Evolutionary conservation across 805 yeast genomes (phyloP).

Genomic region (Cyberlindnera galapagoensis): DNA sequence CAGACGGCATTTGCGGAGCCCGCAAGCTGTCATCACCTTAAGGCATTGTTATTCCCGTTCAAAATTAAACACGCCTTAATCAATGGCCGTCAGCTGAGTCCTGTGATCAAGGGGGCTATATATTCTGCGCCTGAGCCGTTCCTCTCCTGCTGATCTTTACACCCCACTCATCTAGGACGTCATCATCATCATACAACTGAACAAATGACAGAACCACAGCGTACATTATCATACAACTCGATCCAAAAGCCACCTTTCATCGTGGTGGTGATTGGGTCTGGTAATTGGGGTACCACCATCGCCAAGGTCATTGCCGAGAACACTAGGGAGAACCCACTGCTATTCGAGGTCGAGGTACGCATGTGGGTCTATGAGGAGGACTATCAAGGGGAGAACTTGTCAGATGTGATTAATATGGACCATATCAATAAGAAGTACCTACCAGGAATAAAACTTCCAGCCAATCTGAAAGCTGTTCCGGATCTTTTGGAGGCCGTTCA

Average conservation of each 20-base stretch:
- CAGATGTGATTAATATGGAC: slow-evolving; percentile 77
- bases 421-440: slow-evolving; percentile 92
- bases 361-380: slow-evolving; percentile 95
- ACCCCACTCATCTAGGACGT: too few relatives aligned
- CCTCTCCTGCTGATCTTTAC: too few relatives aligned
- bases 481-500: slow-evolving; percentile 63
- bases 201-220: too few relatives aligned
- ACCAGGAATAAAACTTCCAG: slow-evolving; percentile 77
- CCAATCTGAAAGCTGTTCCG: slow-evolving; percentile 77
- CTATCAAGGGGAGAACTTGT: slow-evolving; percentile 66
- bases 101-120: too few relatives aligned
- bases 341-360: slow-evolving; percentile 64
- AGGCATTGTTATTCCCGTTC: too few relatives aligned
- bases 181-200: too few relatives aligned
- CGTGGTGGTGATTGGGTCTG: slow-evolving; percentile 83
- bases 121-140: too few relatives aligned
- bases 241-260: slow-evolving; percentile 34
- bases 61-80: too few relatives aligned
- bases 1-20: too few relatives aligned
- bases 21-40: too few relatives aligned
- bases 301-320: slow-evolving; percentile 93
- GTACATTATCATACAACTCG: slow-evolving; percentile 13
- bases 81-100: too few relatives aligned
- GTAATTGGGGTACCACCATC: slow-evolving; percentile 96
- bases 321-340: slow-evolving; percentile 56